A percentile compares a stretch with the other conserved stretches of the same genome.
These are phyloP conservation scores for Russula brevipes DNA, from an alignment of 768 basidiomycete genomes.

Conservation along the genomic window DNA sequence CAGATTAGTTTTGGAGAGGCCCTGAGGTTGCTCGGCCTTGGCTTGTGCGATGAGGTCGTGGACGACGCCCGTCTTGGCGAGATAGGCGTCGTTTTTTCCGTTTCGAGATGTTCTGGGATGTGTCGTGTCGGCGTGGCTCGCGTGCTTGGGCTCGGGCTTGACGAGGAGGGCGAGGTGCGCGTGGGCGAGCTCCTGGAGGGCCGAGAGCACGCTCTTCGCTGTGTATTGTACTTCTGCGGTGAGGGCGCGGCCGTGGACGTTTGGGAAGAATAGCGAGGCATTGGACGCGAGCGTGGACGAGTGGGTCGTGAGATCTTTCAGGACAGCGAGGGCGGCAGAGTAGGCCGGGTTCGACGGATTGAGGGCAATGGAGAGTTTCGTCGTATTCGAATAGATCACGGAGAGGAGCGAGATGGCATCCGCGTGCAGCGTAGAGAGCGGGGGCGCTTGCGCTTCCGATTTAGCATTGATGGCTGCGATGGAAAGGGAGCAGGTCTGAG, in stretches of 20 bases:
- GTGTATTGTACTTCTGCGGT: slow-evolving; percentile 26
- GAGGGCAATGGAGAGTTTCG: slow-evolving; percentile 58
- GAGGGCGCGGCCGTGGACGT: slow-evolving; percentile 22
- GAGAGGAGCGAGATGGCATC: slow-evolving; percentile 56
- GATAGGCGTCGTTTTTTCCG: slow-evolving; percentile 40
- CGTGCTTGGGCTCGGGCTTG: too few species aligned
- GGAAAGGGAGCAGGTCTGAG: slow-evolving; percentile 32
- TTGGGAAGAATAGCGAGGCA: slow-evolving; percentile 17
- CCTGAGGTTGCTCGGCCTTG: slow-evolving; percentile 26
- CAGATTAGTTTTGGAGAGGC: slow-evolving; percentile 26
- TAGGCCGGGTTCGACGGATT: slow-evolving; percentile 47
- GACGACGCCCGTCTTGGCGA: slow-evolving; percentile 52
- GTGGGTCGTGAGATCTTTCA: slow-evolving; percentile 18
- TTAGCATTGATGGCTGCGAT: slow-evolving; percentile 20
- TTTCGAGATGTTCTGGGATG: background rate
- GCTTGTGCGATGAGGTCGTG: slow-evolving; percentile 56
- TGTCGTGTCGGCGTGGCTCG: background rate
- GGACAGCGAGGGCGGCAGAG: slow-evolving; percentile 28
- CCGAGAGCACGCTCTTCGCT: slow-evolving; percentile 14
- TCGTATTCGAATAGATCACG: slow-evolving; percentile 50
- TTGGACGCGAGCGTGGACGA: slow-evolving; percentile 23
- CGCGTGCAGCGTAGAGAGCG: slow-evolving; percentile 41
- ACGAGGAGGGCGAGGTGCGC: slow-evolving; percentile 18
- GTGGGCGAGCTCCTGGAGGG: slow-evolving; percentile 19
- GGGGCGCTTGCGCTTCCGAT: slow-evolving; percentile 26